Conservation (phyloP, 1,139 yeast genomes). For the Saccharomyces pastorianus region DNA sequence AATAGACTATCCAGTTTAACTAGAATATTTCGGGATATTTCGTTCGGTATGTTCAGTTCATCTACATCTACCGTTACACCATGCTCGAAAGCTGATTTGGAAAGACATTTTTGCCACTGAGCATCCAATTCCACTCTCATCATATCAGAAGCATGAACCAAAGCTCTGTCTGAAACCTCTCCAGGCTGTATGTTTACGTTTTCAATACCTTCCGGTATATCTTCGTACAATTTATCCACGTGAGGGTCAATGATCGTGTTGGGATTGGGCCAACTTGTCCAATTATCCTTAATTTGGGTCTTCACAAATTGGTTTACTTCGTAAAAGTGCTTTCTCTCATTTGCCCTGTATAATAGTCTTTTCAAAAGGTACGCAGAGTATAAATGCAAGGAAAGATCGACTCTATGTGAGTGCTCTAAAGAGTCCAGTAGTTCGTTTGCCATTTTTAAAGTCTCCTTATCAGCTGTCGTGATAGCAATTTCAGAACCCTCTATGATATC, state of each 20-base stretch:
- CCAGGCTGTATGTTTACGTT: constrained; percentile 10
- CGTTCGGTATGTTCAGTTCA: constrained; percentile 17
- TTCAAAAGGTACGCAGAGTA: constrained; percentile 27
- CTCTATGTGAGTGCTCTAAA: constrained; percentile 26
- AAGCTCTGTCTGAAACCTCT: constrained; percentile 21
- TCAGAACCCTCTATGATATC: background rate
- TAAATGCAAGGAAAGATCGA: constrained; percentile 27
- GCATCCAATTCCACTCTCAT: constrained; percentile 24
- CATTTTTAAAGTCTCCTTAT: constrained; percentile 11
- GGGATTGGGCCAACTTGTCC: constrained; percentile 31
- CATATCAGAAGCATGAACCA: constrained; percentile 23
- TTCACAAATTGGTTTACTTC: constrained; percentile 24
- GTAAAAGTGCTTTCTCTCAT: constrained; percentile 19
- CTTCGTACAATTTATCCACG: constrained; percentile 22
- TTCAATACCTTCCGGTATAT: constrained; percentile 7
- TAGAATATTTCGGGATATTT: constrained; percentile 15
- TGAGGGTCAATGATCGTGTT: constrained; percentile 26
- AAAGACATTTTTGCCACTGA: constrained; percentile 23
- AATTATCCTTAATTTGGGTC: constrained; percentile 25
- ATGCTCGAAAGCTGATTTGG: constrained; percentile 13
- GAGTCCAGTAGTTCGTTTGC: constrained; percentile 25
- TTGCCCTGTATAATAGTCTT: constrained; percentile 21
- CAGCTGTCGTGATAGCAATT: constrained; percentile 2
- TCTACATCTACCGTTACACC: constrained; percentile 22
- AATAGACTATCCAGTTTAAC: constrained; percentile 25